Base-by-base conservation (phyloP, 352 stramenopile species). In the Phytophthora capsici region DNA sequence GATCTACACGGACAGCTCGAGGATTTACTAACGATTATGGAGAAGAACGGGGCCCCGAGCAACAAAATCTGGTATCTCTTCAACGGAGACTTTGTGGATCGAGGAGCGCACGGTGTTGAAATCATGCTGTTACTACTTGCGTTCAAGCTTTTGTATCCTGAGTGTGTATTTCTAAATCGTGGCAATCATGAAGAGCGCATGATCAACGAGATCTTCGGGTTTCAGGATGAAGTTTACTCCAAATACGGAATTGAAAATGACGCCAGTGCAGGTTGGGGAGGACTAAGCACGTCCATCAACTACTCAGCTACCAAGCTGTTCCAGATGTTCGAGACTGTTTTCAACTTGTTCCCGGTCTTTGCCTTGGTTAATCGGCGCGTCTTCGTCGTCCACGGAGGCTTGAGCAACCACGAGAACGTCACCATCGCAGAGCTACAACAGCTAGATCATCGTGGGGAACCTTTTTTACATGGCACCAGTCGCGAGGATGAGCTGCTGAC, bases 41-140 rank as follows among this genome's bases (percentile, higher is more conserved):
- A 91, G 54, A 88, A 96, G 67, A 98, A 96, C 55, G 93, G 93
- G 13, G 69, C 95, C 17, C 95, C 96, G 1, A 93, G 75, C 41
- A 60, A 73, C 16, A 94, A 91, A 45, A 98, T 91, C 43, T 91
- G 85, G 80, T 98, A 98, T 69, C 69, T 99, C 0, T 98, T 99
- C 69, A 99, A 99, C 55, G 96, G 96, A 3, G 95, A 99, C 63
- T 98, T 98, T 66, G 96, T 98, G 20, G 96, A 99, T 73, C 87
- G 96, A 1, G 96, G 96, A 4, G 87, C 78, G 1, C 84, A 98
- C 28, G 93, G 94, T 20, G 82, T 97, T n/a, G 95, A 99, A 67
- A 88, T 98, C 4, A 90, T 98, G 44, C 78, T 93, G 32, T 64
- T 94, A n/a, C 59, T 98, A 25, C 74, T 97, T 5, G 84, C 83